Evolutionary conservation across 2,329 filamentous ascomycete genomes (phyloP).

Genomic region (Rhinocladiella similis): DNA sequence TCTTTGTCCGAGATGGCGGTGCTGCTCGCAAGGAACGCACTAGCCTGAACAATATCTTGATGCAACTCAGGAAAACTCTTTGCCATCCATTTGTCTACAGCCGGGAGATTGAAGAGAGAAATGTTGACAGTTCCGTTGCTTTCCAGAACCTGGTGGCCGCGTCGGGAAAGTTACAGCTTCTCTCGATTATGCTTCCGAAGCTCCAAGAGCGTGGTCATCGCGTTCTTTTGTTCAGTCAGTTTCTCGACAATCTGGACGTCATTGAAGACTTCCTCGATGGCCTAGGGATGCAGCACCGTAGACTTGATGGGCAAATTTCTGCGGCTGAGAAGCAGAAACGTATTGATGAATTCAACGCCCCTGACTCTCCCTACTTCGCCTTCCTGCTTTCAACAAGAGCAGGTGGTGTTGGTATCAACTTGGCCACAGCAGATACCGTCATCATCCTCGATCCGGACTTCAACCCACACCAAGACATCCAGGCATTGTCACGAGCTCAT

Average conservation of each 20-base stretch:
- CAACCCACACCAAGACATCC: constrained; percentile 97
- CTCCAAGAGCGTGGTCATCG: constrained; percentile 82
- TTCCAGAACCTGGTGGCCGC: constrained; percentile 87
- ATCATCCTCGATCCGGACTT: constrained; percentile 97
- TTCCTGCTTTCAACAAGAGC: constrained; percentile 93
- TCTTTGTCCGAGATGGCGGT: constrained; percentile 68
- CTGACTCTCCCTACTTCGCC: constrained; percentile 78
- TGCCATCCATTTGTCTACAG: constrained; percentile 98
- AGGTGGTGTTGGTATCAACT: constrained; percentile 94
- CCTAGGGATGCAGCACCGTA: constrained; percentile 70
- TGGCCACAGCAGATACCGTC: constrained; percentile 94
- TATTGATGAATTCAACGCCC: constrained; percentile 90
- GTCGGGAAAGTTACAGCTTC: constrained; percentile 80
- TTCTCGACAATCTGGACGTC: constrained; percentile 81
- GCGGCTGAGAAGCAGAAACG: constrained; percentile 88
- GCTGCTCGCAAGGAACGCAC: constrained; percentile 68
- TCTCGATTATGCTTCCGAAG: constrained; percentile 84
- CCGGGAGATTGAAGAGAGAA: constrained; percentile 80
- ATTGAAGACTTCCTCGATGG: constrained; percentile 87
- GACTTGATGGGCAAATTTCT: constrained; percentile 81
- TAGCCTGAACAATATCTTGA: constrained; percentile 88
- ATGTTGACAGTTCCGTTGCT: constrained; percentile 58
- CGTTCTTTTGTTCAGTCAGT: constrained; percentile 94
- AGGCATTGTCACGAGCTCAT: constrained; percentile 90
- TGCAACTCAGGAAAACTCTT: constrained; percentile 91